A percentile compares a stretch with the other conserved stretches of the same genome.
phyloP scores from a whole-genome alignment of 2,329 filamentous ascomycete species.

The Aureobasidium sp. region DNA sequence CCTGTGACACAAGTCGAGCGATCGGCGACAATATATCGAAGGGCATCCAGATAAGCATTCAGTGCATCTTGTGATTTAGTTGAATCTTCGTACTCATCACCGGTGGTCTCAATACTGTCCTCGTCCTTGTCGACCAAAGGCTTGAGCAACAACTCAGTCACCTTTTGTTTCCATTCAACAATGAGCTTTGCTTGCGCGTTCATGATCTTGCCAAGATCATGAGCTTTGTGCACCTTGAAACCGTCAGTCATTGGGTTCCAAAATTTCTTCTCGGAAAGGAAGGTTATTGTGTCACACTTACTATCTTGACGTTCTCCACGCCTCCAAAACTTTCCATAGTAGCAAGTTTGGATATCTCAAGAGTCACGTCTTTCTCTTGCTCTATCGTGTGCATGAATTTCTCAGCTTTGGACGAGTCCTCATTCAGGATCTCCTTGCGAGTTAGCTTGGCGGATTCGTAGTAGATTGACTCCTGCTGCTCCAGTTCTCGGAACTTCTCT shows the following conservation, averaged over 20 bases:
- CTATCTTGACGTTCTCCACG: slow-evolving; percentile 61
- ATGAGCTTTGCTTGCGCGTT: slow-evolving; percentile 65
- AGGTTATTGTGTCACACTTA: slow-evolving; percentile 29
- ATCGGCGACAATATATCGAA: slow-evolving; percentile 70
- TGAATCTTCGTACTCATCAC: slow-evolving; percentile 83
- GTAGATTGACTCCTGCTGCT: slow-evolving; percentile 59
- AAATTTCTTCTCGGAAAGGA: no score
- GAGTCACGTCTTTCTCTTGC: slow-evolving; percentile 36
- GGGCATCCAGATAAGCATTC: slow-evolving; percentile 72
- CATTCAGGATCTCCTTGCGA: slow-evolving; percentile 66
- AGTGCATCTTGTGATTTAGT: slow-evolving; percentile 83
- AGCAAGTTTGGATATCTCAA: slow-evolving; percentile 51
- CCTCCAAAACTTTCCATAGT: slow-evolving; percentile 39
- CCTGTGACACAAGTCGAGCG: slow-evolving; percentile 70
- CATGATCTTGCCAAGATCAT: slow-evolving; percentile 55
- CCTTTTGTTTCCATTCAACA: slow-evolving; percentile 64
- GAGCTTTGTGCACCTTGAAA: slow-evolving; percentile 45
- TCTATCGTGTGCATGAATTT: slow-evolving; percentile 56
- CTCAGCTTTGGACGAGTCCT: slow-evolving; percentile 50
- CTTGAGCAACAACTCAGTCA: slow-evolving; percentile 62
- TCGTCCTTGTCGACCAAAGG: slow-evolving; percentile 79
- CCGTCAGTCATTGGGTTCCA: not conserved
- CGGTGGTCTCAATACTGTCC: slow-evolving; percentile 60
- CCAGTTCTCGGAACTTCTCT: slow-evolving; percentile 55
- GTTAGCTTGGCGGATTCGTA: slow-evolving; percentile 74